Percentiles rank a stretch among this genome's conserved stretches.
phyloP scores from a whole-genome alignment of 2,329 filamentous ascomycete species.

The Nothophoma quercina region DNA sequence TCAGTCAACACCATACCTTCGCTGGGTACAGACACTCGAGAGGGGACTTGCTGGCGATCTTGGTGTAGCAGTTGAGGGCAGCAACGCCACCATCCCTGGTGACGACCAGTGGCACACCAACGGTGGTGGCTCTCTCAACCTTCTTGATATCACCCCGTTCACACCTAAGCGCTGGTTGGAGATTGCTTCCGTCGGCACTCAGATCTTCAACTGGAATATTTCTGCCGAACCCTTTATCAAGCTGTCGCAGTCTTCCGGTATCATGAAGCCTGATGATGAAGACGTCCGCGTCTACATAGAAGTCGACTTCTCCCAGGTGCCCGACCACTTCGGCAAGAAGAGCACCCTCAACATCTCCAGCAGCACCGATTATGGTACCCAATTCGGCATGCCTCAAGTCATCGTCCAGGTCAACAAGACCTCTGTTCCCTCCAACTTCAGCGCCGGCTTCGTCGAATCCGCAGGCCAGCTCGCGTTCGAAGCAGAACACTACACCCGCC shows the following conservation, averaged over 20 bases:
- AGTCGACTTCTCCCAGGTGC: slow-evolving; percentile 45
- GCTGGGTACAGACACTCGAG: slow-evolving; percentile 66
- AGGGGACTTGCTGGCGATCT: slow-evolving; percentile 68
- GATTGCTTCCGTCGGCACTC: slow-evolving; percentile 45
- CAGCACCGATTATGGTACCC: slow-evolving; percentile 50
- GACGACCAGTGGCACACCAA: slow-evolving; percentile 68
- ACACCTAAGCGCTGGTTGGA: slow-evolving; percentile 48
- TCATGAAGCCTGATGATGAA: slow-evolving; percentile 37
- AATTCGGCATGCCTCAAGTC: slow-evolving; percentile 39
- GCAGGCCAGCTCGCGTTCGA: slow-evolving; percentile 46
- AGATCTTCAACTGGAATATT: slow-evolving; percentile 46
- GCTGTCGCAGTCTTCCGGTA: slow-evolving; percentile 43
- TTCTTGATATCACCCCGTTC: slow-evolving; percentile 44
- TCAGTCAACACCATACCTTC: slow-evolving; percentile 68
- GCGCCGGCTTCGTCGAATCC: slow-evolving; percentile 46
- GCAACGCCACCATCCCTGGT: slow-evolving; percentile 71
- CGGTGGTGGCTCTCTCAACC: slow-evolving; percentile 49
- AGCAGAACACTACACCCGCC: slow-evolving; percentile 49
- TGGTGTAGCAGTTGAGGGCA: slow-evolving; percentile 69
- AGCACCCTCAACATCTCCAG: slow-evolving; percentile 45
- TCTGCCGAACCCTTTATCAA: slow-evolving; percentile 48
- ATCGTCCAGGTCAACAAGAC: slow-evolving; percentile 48
- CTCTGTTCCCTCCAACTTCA: slow-evolving; percentile 40
- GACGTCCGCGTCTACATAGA: slow-evolving; percentile 49
- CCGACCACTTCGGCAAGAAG: slow-evolving; percentile 34